These are phyloP conservation scores for Pseudogymnoascus sp. DNA, from an alignment of 2,329 filamentous ascomycete genomes.

Conservation along the genomic window DNA sequence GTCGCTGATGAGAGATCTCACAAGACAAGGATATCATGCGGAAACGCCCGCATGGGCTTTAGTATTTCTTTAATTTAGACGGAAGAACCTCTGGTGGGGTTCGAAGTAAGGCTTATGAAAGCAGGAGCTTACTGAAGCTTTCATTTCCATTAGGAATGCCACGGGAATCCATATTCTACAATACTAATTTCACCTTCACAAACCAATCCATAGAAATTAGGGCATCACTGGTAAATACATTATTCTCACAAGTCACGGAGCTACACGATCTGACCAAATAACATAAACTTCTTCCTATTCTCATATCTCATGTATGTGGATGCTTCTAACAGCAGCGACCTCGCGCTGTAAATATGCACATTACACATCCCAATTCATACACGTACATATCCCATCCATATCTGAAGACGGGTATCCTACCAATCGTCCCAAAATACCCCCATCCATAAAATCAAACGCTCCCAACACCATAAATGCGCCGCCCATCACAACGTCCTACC, in stretches of 20 bases:
- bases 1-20: not conserved
- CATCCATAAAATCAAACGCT: not conserved
- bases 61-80: not conserved
- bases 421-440: not conserved
- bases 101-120: not conserved
- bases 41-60: not conserved
- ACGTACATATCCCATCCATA: conserved; percentile 1
- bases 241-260: not conserved
- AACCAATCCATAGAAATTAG: not conserved
- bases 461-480: conserved; percentile 4
- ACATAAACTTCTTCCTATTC: not conserved
- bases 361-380: conserved; percentile 5
- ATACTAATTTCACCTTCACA: not conserved
- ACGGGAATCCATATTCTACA: not conserved
- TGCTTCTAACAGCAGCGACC: conserved; percentile 1
- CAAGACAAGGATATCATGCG: not conserved
- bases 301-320: conserved; percentile 1
- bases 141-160: not conserved
- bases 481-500: not conserved
- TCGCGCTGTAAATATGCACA: conserved; percentile 2
- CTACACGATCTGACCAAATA: not conserved
- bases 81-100: not conserved
- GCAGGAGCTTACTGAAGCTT: not conserved
- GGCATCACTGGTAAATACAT: not conserved
- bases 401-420: not conserved